Conservation (phyloP, 352 stramenopile genomes). For the Pythium sp. region DNA sequence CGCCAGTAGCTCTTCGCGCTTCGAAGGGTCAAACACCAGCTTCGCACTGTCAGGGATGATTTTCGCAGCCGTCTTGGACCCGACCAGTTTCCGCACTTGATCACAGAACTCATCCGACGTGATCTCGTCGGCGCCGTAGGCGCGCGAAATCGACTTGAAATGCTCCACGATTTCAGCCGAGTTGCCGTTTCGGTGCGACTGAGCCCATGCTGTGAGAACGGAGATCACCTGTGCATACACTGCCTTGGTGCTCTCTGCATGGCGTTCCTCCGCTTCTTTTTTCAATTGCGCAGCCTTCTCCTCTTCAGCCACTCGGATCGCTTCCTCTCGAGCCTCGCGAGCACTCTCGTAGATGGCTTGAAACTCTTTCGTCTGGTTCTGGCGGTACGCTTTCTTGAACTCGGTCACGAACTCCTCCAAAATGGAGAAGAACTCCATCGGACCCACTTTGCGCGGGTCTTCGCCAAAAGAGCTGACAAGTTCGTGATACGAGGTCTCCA, state of each 20-base stretch:
- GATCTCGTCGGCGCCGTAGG: slow-evolving; percentile 64
- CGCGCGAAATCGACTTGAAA: slow-evolving; percentile 58
- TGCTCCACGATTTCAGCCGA: slow-evolving; percentile 48
- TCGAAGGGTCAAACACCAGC: slow-evolving; percentile 53
- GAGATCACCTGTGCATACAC: slow-evolving; percentile 68
- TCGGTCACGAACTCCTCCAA: slow-evolving; percentile 82
- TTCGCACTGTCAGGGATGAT: slow-evolving; percentile 76
- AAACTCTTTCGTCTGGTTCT: slow-evolving; percentile 88
- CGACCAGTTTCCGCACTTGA: slow-evolving; percentile 61
- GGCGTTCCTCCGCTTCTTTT: slow-evolving; percentile 51
- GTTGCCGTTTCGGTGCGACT: slow-evolving; percentile 48
- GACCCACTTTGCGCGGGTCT: slow-evolving; percentile 74
- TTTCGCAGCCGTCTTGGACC: slow-evolving; percentile 67
- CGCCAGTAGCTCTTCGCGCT: slow-evolving; percentile 47
- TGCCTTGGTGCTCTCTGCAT: slow-evolving; percentile 51
- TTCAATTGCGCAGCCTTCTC: slow-evolving; percentile 47
- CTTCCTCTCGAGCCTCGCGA: slow-evolving; percentile 43
- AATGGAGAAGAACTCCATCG: slow-evolving; percentile 83
- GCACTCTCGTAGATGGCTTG: slow-evolving; percentile 74
- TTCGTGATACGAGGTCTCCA: slow-evolving; percentile 78
- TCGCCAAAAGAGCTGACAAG: slow-evolving; percentile 83
- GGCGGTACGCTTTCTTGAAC: slow-evolving; percentile 87
- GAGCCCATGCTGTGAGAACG: slow-evolving; percentile 58
- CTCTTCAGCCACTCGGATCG: slow-evolving; percentile 33
- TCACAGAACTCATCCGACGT: slow-evolving; percentile 72